A percentile compares a stretch with the other conserved stretches of the same genome.
These are phyloP conservation scores for Aspergillus versicolor DNA, from an alignment of 2,329 filamentous ascomycete genomes.

Conservation along the genomic window DNA sequence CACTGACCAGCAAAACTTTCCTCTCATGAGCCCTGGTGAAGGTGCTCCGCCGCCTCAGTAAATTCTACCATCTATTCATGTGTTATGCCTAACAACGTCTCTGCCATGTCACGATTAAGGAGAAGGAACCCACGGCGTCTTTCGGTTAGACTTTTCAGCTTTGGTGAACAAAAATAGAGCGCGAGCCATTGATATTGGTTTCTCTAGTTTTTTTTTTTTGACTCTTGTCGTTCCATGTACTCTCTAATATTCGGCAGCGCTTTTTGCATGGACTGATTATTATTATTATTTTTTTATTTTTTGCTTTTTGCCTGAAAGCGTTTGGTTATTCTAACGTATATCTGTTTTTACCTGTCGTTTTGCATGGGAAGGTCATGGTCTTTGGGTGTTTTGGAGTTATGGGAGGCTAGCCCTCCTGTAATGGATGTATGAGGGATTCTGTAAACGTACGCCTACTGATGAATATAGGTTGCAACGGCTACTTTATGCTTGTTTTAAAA, in stretches of 20 bases:
- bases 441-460: background rate
- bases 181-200: background rate
- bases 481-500: background rate
- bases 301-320: background rate
- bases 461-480: background rate
- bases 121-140: slow-evolving; percentile 10
- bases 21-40: slow-evolving; percentile 33
- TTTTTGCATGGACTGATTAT: background rate
- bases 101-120: slow-evolving; percentile 11
- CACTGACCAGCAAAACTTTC: slow-evolving; percentile 33
- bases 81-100: slow-evolving; percentile 12
- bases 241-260: background rate
- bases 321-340: background rate
- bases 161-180: slow-evolving; percentile 13
- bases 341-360: background rate
- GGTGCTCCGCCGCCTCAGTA: slow-evolving; percentile 21
- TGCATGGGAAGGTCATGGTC: background rate
- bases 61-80: slow-evolving; percentile 10
- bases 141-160: slow-evolving; percentile 6
- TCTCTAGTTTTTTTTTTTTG: background rate
- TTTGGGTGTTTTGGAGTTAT: background rate
- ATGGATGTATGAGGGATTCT: background rate
- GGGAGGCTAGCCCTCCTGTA: background rate
- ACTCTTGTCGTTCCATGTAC: background rate
- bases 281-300: background rate